Conservation (phyloP, 768 basidiomycete species). For the Auricularia cornea region DNA sequence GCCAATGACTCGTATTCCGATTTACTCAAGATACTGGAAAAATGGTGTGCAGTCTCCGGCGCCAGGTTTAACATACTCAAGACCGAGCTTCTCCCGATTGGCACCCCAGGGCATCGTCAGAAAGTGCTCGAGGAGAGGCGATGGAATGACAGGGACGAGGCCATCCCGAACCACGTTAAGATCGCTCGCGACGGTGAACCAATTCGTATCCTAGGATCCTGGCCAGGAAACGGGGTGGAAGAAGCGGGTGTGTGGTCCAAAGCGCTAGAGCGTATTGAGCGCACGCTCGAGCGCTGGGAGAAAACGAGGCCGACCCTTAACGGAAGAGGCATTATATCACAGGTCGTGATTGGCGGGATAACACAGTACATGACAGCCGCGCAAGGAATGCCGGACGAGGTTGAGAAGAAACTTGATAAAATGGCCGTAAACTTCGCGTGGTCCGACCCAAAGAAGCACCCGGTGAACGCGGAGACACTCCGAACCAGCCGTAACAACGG, state of each 20-base stretch:
- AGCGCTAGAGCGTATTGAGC: too few relatives aligned
- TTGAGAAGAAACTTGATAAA: too few relatives aligned
- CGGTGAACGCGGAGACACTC: too few relatives aligned
- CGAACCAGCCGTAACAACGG: too few relatives aligned
- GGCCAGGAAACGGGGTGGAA: conserved; percentile 21
- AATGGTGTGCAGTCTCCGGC: conserved; percentile 34
- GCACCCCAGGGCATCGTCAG: conserved; percentile 14
- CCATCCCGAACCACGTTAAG: conserved; percentile 15
- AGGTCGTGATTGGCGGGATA: too few relatives aligned
- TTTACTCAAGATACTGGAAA: conserved; percentile 21
- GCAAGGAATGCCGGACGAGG: too few relatives aligned
- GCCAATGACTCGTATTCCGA: conserved; percentile 18
- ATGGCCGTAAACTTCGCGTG: too few relatives aligned
- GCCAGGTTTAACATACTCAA: conserved; percentile 36
- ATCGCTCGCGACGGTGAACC: conserved; percentile 23
- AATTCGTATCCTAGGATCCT: conserved; percentile 25
- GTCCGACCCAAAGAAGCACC: too few relatives aligned
- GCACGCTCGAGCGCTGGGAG: too few relatives aligned
- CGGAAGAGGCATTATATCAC: too few relatives aligned
- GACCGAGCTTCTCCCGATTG: conserved; percentile 31
- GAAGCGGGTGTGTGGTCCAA: background rate
- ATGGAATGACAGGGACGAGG: background rate
- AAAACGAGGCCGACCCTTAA: too few relatives aligned
- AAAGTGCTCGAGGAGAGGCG: background rate
- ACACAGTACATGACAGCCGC: too few relatives aligned